Base-by-base conservation (phyloP, 768 basidiomycete species). In the Botryobasidium botryosum region DNA sequence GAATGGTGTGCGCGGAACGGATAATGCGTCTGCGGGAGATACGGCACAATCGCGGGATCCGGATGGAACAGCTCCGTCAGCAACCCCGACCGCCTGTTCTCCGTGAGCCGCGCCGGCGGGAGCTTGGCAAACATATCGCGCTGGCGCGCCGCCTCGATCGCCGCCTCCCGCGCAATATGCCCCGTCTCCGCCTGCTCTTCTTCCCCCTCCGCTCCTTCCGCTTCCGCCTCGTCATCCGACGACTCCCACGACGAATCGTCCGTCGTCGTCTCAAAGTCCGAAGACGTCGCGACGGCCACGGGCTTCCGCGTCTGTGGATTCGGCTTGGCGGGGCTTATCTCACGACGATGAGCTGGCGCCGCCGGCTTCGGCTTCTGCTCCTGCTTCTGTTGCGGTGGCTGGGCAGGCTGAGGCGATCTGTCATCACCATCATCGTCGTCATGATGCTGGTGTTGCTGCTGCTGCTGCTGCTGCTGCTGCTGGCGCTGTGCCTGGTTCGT, bases 61-160 rank as follows among this genome's bases (percentile, higher is more conserved):
- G 82, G 83, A 50, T 84, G 77, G 66, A 86, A 67, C 35, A 86
- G 60, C 57, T 73, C 73, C 23, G 72, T 72, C 44, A 84, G 61
- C 35, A 80, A 58, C 3, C 81, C 82, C 6, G 69, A 70, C 38
- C 62, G 60, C 10, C 43, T 31, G 13, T 45, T 49, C 60, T 85
- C 84, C 49, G 70, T 68, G 54, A 81, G 40, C 33, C 50, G 40
- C 24, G 46, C 37, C 21, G 50, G 50, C 6, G 52, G 53, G 10
- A 49, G 21, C 33, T 52, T 52, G 17, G 44, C 32, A 35, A 57
- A 79, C 65, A 86, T 64, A 12, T 86, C 79, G 24, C 71, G 69
- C 51, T 78, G 71, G 15, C 73, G 69, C 53, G 72, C 70, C 1
- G 66, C 74, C 55, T 81, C 77, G 47, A 71, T 53, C 0, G 73